Evolutionary conservation across 495 filamentous ascomycete genomes (phyloP).

Genomic region (Penicillium atrosanguineum): DNA sequence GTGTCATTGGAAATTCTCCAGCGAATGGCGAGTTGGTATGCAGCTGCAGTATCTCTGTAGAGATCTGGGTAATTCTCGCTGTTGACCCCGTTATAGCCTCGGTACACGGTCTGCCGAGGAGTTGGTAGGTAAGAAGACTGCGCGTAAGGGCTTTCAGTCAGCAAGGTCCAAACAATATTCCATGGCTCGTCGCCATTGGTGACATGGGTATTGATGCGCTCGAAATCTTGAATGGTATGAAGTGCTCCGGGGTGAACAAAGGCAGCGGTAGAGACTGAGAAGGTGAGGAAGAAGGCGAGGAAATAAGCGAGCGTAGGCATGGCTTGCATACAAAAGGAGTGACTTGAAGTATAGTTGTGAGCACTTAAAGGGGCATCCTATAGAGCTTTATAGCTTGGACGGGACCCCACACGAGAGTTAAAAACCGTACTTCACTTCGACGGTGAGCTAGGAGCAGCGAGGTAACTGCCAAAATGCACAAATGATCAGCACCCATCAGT

Average conservation of each 20-base stretch:
- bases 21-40: conserved; percentile 36
- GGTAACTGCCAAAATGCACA: too few relatives aligned
- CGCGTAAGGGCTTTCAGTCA: conserved; percentile 25
- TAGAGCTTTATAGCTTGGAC: too few relatives aligned
- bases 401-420: too few relatives aligned
- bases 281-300: too few relatives aligned
- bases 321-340: too few relatives aligned
- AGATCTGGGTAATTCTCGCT: conserved; percentile 37
- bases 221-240: conserved; percentile 36
- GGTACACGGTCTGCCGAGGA: conserved; percentile 27
- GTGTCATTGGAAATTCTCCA: conserved; percentile 38
- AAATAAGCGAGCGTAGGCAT: too few relatives aligned
- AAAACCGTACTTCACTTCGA: too few relatives aligned
- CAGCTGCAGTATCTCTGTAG: conserved; percentile 39
- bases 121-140: conserved; percentile 22
- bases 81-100: conserved; percentile 24
- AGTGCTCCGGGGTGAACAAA: conserved; percentile 38
- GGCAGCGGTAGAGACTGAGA: background rate
- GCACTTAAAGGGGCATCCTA: too few relatives aligned
- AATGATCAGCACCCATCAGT: too few relatives aligned
- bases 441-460: too few relatives aligned
- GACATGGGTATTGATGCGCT: conserved; percentile 31
- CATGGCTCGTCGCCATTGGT: conserved; percentile 28
- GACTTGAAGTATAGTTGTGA: too few relatives aligned
- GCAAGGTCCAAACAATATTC: conserved; percentile 33